phyloP scores from a whole-genome alignment of 768 basidiomycete species.

The Boletales sp. region DNA sequence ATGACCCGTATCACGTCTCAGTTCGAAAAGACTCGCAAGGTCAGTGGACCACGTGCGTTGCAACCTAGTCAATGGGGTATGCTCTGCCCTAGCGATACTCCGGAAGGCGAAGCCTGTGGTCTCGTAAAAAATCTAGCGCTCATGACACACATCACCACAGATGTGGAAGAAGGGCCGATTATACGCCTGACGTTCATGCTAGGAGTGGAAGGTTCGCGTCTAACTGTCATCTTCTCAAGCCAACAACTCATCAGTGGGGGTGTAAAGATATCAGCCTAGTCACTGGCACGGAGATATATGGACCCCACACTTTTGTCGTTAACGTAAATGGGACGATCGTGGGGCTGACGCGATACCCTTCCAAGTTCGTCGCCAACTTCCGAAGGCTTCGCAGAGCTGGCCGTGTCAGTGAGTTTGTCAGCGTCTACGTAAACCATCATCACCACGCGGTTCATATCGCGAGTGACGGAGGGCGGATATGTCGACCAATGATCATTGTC shows the following conservation, averaged over 20 bases:
- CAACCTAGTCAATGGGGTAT: constrained; percentile 99
- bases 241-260: constrained; percentile 12
- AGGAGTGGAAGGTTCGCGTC: constrained; percentile 84
- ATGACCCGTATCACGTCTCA: constrained; percentile 99
- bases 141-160: constrained; percentile 99
- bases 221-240: constrained; percentile 5
- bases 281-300: constrained; percentile 95
- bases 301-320: constrained; percentile 88
- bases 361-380: constrained; percentile 85
- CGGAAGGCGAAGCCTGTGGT: constrained; percentile 99
- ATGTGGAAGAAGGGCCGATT: constrained; percentile 94
- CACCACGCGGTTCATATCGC: constrained; percentile 95
- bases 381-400: constrained; percentile 90
- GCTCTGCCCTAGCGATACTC: constrained; percentile 96
- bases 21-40: constrained; percentile 99
- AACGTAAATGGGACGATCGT: constrained; percentile 97
- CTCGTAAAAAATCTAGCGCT: constrained; percentile 97
- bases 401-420: constrained; percentile 92
- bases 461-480: constrained; percentile 95
- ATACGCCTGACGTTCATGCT: constrained; percentile 87
- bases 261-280: constrained; percentile 78
- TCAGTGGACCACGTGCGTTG: constrained; percentile 93
- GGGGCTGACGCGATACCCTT: constrained; percentile 83
- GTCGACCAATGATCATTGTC: constrained; percentile 96
- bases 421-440: constrained; percentile 94